Percentiles rank a stretch among this genome's conserved stretches.
Evolutionary conservation across 2,329 filamentous ascomycete species (phyloP).

Genomic region (Fusarium humuli): DNA sequence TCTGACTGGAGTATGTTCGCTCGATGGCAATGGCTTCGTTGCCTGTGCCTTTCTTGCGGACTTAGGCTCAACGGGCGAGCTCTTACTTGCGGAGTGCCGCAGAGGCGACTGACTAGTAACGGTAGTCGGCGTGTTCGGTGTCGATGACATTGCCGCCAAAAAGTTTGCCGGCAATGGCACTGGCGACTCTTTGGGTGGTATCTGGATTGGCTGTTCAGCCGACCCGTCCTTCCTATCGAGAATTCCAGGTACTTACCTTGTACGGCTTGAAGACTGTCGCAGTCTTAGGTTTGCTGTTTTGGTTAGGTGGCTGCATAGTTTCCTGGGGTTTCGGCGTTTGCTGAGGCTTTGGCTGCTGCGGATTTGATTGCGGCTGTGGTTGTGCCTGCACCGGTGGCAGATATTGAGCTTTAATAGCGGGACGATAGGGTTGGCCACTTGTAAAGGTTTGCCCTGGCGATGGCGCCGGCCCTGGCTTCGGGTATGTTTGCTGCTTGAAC

Average conservation of each 20-base stretch:
- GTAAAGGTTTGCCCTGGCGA: background rate
- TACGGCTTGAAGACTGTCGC: constrained; percentile 46
- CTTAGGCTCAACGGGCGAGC: constrained; percentile 5
- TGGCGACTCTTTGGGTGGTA: constrained; percentile 57
- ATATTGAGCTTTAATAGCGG: constrained; percentile 41
- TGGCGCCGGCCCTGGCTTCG: constrained; percentile 1
- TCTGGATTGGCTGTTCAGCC: constrained; percentile 49
- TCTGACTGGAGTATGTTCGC: constrained; percentile 14
- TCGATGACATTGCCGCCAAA: constrained; percentile 55
- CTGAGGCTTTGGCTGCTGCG: background rate
- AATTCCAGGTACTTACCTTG: constrained; percentile 50
- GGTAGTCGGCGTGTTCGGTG: constrained; percentile 38
- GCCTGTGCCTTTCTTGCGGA: background rate
- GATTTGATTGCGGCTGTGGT: background rate
- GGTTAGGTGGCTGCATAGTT: constrained; percentile 13
- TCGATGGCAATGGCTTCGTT: constrained; percentile 23
- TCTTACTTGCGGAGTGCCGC: constrained; percentile 15
- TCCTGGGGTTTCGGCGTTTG: constrained; percentile 4
- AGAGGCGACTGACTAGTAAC: constrained; percentile 27
- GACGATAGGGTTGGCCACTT: constrained; percentile 25
- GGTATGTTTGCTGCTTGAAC: constrained; percentile 19
- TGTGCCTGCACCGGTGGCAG: constrained; percentile 13
- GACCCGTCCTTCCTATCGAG: constrained; percentile 41
- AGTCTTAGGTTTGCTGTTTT: constrained; percentile 43
- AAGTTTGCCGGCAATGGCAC: constrained; percentile 59